Percentiles rank a stretch among this genome's conserved stretches.
Evolutionary conservation across 2,329 filamentous ascomycete genomes (phyloP).

Genomic region (Sclerotinia subarctica): DNA sequence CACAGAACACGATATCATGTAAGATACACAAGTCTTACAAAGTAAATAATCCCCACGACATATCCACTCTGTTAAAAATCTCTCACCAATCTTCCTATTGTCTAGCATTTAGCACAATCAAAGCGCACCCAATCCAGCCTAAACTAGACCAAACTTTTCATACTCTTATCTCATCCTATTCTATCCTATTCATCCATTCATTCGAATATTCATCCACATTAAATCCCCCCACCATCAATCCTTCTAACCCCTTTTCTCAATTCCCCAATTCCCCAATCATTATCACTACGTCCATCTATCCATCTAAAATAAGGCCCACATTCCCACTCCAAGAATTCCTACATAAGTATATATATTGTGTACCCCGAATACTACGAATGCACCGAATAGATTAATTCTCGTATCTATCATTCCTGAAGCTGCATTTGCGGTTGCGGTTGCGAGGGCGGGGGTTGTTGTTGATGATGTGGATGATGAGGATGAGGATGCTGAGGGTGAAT

Average conservation of each 20-base stretch:
- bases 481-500: background rate
- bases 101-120: no score
- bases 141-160: no score
- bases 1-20: constrained; percentile 12
- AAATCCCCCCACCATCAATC: no score
- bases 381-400: no score
- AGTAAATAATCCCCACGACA: background rate
- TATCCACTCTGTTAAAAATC: background rate
- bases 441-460: constrained; percentile 15
- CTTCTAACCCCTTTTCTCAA: no score
- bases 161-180: no score
- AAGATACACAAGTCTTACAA: background rate
- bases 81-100: background rate
- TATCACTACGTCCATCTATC: background rate
- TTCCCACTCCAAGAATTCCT: constrained; percentile 4
- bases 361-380: background rate
- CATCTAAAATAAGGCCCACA: constrained; percentile 1
- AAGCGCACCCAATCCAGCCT: no score
- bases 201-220: no score
- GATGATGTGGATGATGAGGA: background rate
- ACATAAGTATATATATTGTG: background rate
- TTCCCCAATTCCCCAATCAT: no score
- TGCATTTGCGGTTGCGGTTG: constrained; percentile 2
- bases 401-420: background rate
- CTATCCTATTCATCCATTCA: no score